These are phyloP conservation scores for Fragaria vesca DNA, from an alignment of 306 rosid species.

Conservation along the genomic window DNA sequence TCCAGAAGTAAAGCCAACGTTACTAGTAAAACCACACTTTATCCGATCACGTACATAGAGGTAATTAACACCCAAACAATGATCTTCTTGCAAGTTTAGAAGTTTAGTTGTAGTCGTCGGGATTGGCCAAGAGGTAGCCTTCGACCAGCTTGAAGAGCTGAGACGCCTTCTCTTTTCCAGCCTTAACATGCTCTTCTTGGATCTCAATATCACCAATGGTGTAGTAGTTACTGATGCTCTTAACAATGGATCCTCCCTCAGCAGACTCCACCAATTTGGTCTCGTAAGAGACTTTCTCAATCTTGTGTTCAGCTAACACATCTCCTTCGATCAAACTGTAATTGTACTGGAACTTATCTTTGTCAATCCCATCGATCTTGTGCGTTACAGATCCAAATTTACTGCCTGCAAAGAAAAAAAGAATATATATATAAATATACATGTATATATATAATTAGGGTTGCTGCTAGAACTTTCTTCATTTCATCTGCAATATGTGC, in stretches of 20 bases:
- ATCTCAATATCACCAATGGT: constrained; percentile 31
- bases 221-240: constrained; percentile 24
- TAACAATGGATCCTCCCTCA: constrained; percentile 41
- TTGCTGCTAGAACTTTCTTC: neutral
- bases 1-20: neutral
- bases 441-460: neutral
- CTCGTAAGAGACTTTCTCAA: constrained; percentile 41
- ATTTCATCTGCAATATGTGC: too few relatives aligned
- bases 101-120: constrained; percentile 1
- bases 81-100: neutral
- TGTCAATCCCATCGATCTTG: constrained; percentile 34
- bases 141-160: constrained; percentile 38
- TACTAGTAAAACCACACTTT: neutral
- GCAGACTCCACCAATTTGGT: constrained; percentile 29
- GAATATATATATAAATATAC: too few relatives aligned
- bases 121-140: constrained; percentile 31
- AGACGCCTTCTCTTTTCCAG: constrained; percentile 21
- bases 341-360: constrained; percentile 25
- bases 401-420: constrained; percentile 9
- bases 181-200: constrained; percentile 27
- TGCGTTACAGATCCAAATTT: constrained; percentile 17
- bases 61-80: neutral
- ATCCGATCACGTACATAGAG: neutral
- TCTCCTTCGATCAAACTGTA: constrained; percentile 45
- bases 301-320: constrained; percentile 21